Conservation (phyloP, 179 eudicot species). For the Heliamphora pulchella region DNA sequence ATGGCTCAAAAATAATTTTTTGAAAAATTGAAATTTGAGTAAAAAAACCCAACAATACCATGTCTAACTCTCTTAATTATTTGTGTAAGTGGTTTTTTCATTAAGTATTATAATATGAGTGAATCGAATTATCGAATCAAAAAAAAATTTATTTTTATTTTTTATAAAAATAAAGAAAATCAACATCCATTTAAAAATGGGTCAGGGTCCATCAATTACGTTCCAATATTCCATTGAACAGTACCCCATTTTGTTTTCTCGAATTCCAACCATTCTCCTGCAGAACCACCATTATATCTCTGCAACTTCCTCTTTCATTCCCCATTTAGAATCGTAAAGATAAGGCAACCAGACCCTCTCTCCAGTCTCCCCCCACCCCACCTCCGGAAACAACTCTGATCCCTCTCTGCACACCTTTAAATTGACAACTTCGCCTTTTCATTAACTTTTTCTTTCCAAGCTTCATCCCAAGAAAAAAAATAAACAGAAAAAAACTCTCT, state of each 20-base stretch:
- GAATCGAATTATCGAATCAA: too few relatives aligned
- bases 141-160: too few relatives aligned
- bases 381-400: conserved; percentile 7
- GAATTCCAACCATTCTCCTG: conserved; percentile 36
- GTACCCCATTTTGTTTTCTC: conserved; percentile 37
- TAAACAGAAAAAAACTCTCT: conserved; percentile 8
- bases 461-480: conserved; percentile 12
- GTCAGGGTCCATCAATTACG: neutral
- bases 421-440: conserved; percentile 19
- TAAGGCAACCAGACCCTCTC: neutral
- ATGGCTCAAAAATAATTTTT: too few relatives aligned
- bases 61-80: too few relatives aligned
- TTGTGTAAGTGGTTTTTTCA: too few relatives aligned
- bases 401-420: conserved; percentile 14
- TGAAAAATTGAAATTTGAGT: too few relatives aligned
- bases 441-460: conserved; percentile 16
- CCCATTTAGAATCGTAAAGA: neutral
- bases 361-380: neutral
- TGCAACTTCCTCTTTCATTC: conserved; percentile 14
- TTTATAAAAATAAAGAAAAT: too few relatives aligned
- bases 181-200: too few relatives aligned
- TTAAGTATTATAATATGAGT: too few relatives aligned
- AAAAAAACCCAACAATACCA: too few relatives aligned
- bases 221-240: conserved; percentile 37
- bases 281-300: conserved; percentile 22